A percentile compares a stretch with the other conserved stretches of the same genome.
Evolutionary conservation across 202 grass and related monocot genomes (phyloP).

Genomic region (Dendrocalamus latiflorus): DNA sequence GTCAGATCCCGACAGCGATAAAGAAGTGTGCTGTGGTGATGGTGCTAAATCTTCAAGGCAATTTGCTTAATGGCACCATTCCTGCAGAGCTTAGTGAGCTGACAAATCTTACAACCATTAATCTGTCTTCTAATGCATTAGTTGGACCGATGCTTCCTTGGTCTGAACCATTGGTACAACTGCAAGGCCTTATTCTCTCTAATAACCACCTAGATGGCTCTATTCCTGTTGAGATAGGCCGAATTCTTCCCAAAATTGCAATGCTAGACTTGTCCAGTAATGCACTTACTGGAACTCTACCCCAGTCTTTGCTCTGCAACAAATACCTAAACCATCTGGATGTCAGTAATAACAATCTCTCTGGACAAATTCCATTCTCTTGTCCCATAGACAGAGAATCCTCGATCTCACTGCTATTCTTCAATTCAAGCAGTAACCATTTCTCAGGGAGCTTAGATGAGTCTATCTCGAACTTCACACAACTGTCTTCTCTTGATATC

Average conservation of each 20-base stretch:
- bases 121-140: slow-evolving; percentile 76
- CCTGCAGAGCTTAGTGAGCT: slow-evolving; percentile 67
- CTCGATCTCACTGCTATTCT: slow-evolving; percentile 62
- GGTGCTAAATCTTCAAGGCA: slow-evolving; percentile 73
- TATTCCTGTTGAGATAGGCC: slow-evolving; percentile 63
- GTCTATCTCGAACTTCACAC: slow-evolving; percentile 80
- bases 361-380: slow-evolving; percentile 61
- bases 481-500: slow-evolving; percentile 74
- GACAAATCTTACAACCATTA: slow-evolving; percentile 61
- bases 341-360: slow-evolving; percentile 77
- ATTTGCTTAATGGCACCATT: slow-evolving; percentile 72
- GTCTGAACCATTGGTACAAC: slow-evolving; percentile 43
- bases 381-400: slow-evolving; percentile 23
- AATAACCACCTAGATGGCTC: slow-evolving; percentile 67
- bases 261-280: slow-evolving; percentile 79
- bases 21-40: slow-evolving; percentile 60
- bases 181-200: slow-evolving; percentile 82
- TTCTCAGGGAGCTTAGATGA: slow-evolving; percentile 60
- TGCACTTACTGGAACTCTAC: slow-evolving; percentile 60
- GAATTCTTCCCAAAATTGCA: slow-evolving; percentile 60
- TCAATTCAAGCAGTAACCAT: slow-evolving; percentile 82
- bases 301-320: slow-evolving; percentile 56
- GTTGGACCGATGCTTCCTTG: slow-evolving; percentile 60
- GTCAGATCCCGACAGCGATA: slow-evolving; percentile 64
- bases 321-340: slow-evolving; percentile 55